Conservation (phyloP, 352 stramenopile species). For the Globisporangium barbulae region DNA sequence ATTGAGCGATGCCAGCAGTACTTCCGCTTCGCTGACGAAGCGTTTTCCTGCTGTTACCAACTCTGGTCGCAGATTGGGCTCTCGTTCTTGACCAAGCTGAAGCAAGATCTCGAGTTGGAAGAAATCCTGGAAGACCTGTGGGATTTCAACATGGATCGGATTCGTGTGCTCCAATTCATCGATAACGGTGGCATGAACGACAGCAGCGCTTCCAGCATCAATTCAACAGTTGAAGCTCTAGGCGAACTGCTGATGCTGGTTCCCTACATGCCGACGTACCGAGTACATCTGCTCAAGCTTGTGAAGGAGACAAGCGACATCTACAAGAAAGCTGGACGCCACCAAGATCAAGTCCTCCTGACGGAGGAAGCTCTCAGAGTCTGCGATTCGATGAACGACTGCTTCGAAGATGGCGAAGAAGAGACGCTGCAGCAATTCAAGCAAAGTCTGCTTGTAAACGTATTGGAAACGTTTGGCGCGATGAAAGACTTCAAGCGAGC, state of each 20-base stretch:
- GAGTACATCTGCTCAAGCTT: constrained; percentile 38
- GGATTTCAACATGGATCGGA: constrained; percentile 68
- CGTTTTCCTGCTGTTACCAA: constrained; percentile 36
- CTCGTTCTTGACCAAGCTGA: constrained; percentile 61
- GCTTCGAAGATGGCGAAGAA: constrained; percentile 25
- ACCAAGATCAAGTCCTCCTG: constrained; percentile 42
- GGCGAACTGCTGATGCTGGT: constrained; percentile 72
- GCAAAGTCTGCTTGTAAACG: constrained; percentile 37
- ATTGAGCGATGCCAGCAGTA: constrained; percentile 50
- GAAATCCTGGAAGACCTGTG: constrained; percentile 77
- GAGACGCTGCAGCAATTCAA: constrained; percentile 33
- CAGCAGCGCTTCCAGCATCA: neutral
- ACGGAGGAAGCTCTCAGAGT: constrained; percentile 58
- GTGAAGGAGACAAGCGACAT: constrained; percentile 48
- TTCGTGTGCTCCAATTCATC: constrained; percentile 48
- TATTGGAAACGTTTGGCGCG: constrained; percentile 45
- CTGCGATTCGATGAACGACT: constrained; percentile 45
- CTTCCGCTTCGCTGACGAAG: constrained; percentile 48
- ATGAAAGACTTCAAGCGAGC: constrained; percentile 50
- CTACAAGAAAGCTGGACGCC: constrained; percentile 31
- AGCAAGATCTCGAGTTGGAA: constrained; percentile 59
- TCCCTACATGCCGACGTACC: constrained; percentile 55
- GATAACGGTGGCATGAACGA: constrained; percentile 10
- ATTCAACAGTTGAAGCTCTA: constrained; percentile 47
- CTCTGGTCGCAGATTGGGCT: constrained; percentile 71